Evolutionary conservation across 352 stramenopile species (phyloP).

Genomic region (Blastocystis hominis): DNA sequence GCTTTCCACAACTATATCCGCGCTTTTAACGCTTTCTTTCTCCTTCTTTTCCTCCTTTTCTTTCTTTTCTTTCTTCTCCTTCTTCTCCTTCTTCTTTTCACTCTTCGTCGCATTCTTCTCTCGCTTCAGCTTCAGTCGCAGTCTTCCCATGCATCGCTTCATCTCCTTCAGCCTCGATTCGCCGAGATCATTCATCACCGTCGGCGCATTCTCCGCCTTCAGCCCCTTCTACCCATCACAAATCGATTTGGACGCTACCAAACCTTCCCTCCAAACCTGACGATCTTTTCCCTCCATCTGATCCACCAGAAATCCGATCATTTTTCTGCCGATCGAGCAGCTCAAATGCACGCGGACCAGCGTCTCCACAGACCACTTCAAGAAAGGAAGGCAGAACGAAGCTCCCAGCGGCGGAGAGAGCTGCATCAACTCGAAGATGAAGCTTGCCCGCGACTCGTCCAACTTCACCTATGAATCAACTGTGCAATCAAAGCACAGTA

Average conservation of each 20-base stretch:
- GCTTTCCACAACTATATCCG: neutral
- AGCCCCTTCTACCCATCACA: neutral
- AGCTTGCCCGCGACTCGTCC: neutral
- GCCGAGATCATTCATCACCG: slow-evolving; percentile 9
- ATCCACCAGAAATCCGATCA: neutral
- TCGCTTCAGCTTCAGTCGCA: neutral
- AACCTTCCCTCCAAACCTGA: neutral
- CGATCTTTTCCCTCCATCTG: slow-evolving; percentile 9
- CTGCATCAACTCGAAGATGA: slow-evolving; percentile 21
- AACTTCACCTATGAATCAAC: neutral
- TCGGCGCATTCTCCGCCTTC: slow-evolving; percentile 33
- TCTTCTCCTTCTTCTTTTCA: slow-evolving; percentile 11
- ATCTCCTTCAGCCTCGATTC: slow-evolving; percentile 35
- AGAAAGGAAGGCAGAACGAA: neutral
- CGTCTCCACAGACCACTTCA: slow-evolving; percentile 11
- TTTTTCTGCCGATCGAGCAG: slow-evolving; percentile 1
- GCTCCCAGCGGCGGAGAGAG: neutral
- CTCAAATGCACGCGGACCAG: slow-evolving; percentile 25
- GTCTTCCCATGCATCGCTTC: neutral
- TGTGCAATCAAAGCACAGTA: neutral
- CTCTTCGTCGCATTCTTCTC: neutral
- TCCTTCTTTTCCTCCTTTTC: neutral
- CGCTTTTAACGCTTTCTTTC: neutral
- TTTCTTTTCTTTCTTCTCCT: neutral
- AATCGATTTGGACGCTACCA: neutral